Evolutionary conservation across 345 rosid species (phyloP).

Genomic region (Microthlaspi erraticum): DNA sequence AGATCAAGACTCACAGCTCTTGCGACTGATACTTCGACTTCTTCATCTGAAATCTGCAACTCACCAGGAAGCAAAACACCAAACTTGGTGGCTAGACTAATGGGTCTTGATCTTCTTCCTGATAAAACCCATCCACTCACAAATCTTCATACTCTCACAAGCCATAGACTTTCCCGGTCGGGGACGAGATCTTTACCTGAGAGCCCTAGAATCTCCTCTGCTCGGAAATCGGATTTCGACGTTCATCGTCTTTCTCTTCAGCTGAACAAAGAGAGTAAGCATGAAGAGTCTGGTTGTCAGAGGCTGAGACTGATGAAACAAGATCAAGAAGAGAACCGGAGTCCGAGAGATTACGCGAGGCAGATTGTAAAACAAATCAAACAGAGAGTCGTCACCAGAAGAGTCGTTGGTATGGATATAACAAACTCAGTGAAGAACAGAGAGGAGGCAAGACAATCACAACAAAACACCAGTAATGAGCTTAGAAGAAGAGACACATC

Average conservation of each 20-base stretch:
- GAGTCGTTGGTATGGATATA: slow-evolving; percentile 72
- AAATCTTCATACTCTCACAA: slow-evolving; percentile 35
- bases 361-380: slow-evolving; percentile 80
- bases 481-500: slow-evolving; percentile 44
- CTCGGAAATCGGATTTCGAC: slow-evolving; percentile 73
- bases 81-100: slow-evolving; percentile 79
- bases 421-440: slow-evolving; percentile 65
- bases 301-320: slow-evolving; percentile 50
- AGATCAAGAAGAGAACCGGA: slow-evolving; percentile 55
- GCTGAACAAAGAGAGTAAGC: slow-evolving; percentile 57
- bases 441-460: slow-evolving; percentile 24
- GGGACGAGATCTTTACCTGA: slow-evolving; percentile 74
- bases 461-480: slow-evolving; percentile 15
- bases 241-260: slow-evolving; percentile 74
- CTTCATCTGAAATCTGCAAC: slow-evolving; percentile 60
- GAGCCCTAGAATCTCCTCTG: slow-evolving; percentile 76
- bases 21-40: slow-evolving; percentile 38
- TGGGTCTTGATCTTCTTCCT: slow-evolving; percentile 95
- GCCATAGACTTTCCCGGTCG: slow-evolving; percentile 36
- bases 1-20: slow-evolving; percentile 44
- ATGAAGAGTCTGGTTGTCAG: slow-evolving; percentile 39
- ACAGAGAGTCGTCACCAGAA: slow-evolving; percentile 58
- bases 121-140: slow-evolving; percentile 43
- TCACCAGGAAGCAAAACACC: slow-evolving; percentile 87
- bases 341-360: slow-evolving; percentile 61